Evolutionary conservation across 1,284 basidiomycete genomes (phyloP).

Genomic region (Mycena citricolor): DNA sequence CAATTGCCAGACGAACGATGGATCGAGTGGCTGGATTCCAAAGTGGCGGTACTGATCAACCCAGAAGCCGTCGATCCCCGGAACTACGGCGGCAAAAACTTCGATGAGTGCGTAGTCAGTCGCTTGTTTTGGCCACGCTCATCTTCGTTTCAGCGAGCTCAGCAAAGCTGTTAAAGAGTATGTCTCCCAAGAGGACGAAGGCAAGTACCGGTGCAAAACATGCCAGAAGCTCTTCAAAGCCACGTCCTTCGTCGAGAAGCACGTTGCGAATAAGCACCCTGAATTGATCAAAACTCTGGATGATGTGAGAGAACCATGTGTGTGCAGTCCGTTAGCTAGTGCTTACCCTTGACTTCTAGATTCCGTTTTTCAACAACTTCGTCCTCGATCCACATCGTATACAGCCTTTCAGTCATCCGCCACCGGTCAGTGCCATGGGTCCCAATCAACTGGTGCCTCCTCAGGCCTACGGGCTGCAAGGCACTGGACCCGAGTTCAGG

Average conservation of each 20-base stretch:
- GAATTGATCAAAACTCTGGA: constrained; percentile 79
- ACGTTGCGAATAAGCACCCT: constrained; percentile 85
- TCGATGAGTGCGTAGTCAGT: constrained; percentile 74
- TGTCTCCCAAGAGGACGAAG: constrained; percentile 93
- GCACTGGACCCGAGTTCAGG: constrained; percentile 49
- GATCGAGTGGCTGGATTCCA: constrained; percentile 85
- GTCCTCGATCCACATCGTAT: constrained; percentile 90
- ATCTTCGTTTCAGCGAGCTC: constrained; percentile 61
- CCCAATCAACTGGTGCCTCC: constrained; percentile 67
- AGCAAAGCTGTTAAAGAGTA: constrained; percentile 72
- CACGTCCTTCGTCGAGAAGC: constrained; percentile 93
- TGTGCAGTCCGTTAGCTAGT: constrained; percentile 16
- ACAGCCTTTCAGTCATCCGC: constrained; percentile 80
- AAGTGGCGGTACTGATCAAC: constrained; percentile 75
- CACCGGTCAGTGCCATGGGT: constrained; percentile 58
- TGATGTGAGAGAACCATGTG: constrained; percentile 49
- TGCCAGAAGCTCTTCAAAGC: constrained; percentile 96
- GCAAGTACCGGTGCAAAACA: constrained; percentile 92
- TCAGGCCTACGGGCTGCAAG: constrained; percentile 76
- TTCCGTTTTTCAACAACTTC: constrained; percentile 90
- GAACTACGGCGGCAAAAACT: constrained; percentile 85
- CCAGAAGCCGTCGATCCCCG: constrained; percentile 77
- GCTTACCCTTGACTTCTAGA: constrained; percentile 41
- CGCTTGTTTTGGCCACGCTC: constrained; percentile 12
- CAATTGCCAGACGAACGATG: constrained; percentile 74